A percentile compares a stretch with the other conserved stretches of the same genome.
These are phyloP conservation scores for Claviceps spartinae DNA, from an alignment of 2,329 filamentous ascomycete genomes.

Conservation along the genomic window DNA sequence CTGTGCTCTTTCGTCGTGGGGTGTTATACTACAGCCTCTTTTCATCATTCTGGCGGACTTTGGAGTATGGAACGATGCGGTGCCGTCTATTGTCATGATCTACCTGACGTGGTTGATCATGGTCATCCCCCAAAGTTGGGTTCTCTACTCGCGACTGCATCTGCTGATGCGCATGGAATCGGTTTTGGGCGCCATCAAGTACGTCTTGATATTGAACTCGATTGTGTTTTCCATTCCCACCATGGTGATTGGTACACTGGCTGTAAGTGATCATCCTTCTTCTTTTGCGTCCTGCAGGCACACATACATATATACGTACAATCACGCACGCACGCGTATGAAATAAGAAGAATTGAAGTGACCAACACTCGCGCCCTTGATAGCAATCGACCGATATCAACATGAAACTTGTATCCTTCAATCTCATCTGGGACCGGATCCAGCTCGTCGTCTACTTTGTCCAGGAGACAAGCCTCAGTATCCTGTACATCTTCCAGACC, in stretches of 20 bases:
- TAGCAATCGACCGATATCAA: slow-evolving; percentile 16
- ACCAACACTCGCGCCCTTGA: neutral
- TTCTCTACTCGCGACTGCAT: slow-evolving; percentile 48
- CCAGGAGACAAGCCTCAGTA: slow-evolving; percentile 37
- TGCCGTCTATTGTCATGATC: slow-evolving; percentile 9
- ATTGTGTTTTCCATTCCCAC: slow-evolving; percentile 40
- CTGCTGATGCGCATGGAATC: slow-evolving; percentile 37
- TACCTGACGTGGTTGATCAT: slow-evolving; percentile 23
- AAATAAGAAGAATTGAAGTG: neutral
- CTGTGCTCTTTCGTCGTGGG: slow-evolving; percentile 16
- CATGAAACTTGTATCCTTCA: slow-evolving; percentile 10
- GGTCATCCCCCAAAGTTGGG: slow-evolving; percentile 44
- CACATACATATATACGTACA: too few relatives aligned
- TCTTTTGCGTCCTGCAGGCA: neutral
- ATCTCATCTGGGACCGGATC: slow-evolving; percentile 34
- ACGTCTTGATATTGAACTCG: slow-evolving; percentile 41
- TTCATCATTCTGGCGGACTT: slow-evolving; percentile 29
- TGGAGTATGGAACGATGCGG: slow-evolving; percentile 8
- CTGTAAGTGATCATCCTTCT: slow-evolving; percentile 19
- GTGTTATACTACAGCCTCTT: slow-evolving; percentile 20
- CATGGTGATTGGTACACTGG: slow-evolving; percentile 37
- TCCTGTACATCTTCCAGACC: slow-evolving; percentile 29
- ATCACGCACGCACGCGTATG: too few relatives aligned
- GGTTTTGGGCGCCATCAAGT: slow-evolving; percentile 33
- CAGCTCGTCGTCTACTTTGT: slow-evolving; percentile 40